Percentiles rank a stretch among this genome's conserved stretches.
These are phyloP conservation scores for Debaryomycetaceae sp. DNA, from an alignment of 1,139 yeast species.

Conservation along the genomic window DNA sequence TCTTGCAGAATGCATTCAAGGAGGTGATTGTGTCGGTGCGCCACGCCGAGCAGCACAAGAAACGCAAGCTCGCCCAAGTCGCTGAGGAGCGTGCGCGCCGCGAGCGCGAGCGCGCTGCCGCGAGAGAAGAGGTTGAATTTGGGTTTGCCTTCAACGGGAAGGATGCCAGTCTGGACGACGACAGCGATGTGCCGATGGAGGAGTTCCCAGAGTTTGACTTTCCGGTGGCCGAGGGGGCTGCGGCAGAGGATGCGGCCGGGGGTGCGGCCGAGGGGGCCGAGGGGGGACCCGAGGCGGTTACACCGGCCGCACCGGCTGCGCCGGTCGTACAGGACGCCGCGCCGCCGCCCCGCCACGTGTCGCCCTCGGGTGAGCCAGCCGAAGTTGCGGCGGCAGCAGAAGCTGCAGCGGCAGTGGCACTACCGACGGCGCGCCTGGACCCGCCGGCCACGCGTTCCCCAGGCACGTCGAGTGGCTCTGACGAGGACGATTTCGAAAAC, in stretches of 20 bases:
- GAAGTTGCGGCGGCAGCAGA: not conserved
- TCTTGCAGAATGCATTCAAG: slow-evolving; percentile 32
- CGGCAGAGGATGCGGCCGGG: slow-evolving; percentile 10
- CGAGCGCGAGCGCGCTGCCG: slow-evolving; percentile 16
- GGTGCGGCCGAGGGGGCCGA: not conserved
- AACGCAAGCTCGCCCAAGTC: slow-evolving; percentile 18
- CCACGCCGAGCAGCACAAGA: slow-evolving; percentile 26
- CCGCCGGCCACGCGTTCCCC: too few relatives aligned
- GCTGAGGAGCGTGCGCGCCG: slow-evolving; percentile 19
- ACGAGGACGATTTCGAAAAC: slow-evolving; percentile 14
- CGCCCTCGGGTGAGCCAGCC: not conserved
- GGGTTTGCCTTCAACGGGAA: slow-evolving; percentile 27
- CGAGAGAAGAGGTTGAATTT: slow-evolving; percentile 23
- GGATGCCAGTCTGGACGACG: slow-evolving; percentile 15
- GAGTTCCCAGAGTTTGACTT: slow-evolving; percentile 9
- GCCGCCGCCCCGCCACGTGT: not conserved
- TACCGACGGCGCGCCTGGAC: too few relatives aligned
- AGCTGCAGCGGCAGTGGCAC: too few relatives aligned
- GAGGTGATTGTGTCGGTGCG: slow-evolving; percentile 33
- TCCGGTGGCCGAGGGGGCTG: slow-evolving; percentile 12
- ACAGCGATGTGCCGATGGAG: slow-evolving; percentile 14
- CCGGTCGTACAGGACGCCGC: not conserved
- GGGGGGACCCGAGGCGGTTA: slow-evolving; percentile 5
- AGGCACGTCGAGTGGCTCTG: slow-evolving; percentile 10
- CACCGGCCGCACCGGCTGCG: not conserved